These are phyloP conservation scores for Herpetospermum pedunculosum DNA, from an alignment of 306 rosid genomes.

Conservation along the genomic window DNA sequence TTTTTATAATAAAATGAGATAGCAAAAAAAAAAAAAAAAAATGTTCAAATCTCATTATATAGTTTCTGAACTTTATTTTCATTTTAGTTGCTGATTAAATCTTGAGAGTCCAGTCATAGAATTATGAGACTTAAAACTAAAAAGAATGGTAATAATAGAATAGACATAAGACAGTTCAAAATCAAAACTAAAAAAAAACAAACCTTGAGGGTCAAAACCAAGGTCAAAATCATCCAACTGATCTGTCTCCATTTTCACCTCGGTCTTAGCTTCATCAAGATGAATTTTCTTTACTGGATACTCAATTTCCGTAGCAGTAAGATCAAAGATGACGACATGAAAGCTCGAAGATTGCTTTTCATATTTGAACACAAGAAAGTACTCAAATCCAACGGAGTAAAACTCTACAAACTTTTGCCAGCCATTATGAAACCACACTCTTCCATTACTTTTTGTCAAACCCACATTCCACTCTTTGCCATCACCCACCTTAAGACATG, in stretches of 20 bases:
- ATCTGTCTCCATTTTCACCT: neutral
- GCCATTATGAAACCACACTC: conserved; percentile 3
- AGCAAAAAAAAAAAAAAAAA: too few species aligned
- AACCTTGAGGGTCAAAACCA: neutral
- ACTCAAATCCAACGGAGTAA: neutral
- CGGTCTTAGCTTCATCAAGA: neutral
- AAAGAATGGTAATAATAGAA: too few species aligned
- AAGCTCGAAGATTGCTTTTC: neutral
- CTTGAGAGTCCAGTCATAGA: too few species aligned
- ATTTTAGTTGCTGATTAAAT: too few species aligned
- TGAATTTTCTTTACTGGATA: neutral
- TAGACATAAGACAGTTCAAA: too few species aligned
- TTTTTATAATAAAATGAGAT: neutral
- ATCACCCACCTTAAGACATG: neutral
- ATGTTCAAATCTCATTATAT: too few species aligned
- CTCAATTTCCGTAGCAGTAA: neutral
- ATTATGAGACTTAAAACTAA: too few species aligned
- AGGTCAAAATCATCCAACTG: neutral
- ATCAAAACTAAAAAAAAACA: neutral
- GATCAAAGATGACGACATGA: conserved; percentile 4
- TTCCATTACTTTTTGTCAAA: neutral
- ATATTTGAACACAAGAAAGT: conserved; percentile 5
- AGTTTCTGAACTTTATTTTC: too few species aligned
- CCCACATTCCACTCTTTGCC: neutral
- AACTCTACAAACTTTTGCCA: conserved; percentile 6